Percentiles rank a stretch among this genome's conserved stretches.
Conservation (phyloP, 257 asterid genomes). For the Eustoma russellianum region DNA sequence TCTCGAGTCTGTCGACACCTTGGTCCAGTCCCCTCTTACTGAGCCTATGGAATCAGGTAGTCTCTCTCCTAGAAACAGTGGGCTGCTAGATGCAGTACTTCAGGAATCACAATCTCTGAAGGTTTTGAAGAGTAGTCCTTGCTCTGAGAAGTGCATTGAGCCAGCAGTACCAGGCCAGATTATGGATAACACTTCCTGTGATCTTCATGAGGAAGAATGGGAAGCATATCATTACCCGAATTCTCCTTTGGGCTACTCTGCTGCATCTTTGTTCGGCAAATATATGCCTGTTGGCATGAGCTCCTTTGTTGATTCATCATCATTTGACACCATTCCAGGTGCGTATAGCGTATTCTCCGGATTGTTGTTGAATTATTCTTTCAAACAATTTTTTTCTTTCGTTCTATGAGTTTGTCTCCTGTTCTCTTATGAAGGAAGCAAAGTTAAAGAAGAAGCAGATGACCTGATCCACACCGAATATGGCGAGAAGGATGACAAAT, state of each 20-base stretch:
- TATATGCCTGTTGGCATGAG: conserved; percentile 36
- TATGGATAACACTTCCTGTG: conserved; percentile 31
- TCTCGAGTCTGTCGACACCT: conserved; percentile 49
- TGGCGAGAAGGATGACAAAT: conserved; percentile 17
- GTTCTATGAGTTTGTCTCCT: conserved; percentile 10
- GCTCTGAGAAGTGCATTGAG: conserved; percentile 19
- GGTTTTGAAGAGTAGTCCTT: conserved; percentile 18
- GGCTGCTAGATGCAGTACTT: conserved; percentile 56
- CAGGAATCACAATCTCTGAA: conserved; percentile 41
- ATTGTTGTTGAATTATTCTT: neutral
- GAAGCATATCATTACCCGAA: conserved; percentile 34
- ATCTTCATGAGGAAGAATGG: conserved; percentile 33
- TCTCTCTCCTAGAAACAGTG: conserved; percentile 51
- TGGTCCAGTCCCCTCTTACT: conserved; percentile 45
- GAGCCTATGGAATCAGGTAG: conserved; percentile 29
- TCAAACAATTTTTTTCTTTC: neutral
- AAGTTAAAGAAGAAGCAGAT: conserved; percentile 27
- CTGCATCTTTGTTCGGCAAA: conserved; percentile 42
- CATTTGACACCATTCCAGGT: conserved; percentile 35
- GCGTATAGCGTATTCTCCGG: conserved; percentile 7
- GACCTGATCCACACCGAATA: conserved; percentile 19
- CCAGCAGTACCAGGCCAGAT: conserved; percentile 19
- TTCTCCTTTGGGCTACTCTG: conserved; percentile 47
- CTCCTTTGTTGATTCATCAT: conserved; percentile 30
- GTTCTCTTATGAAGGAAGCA: conserved; percentile 32